A percentile compares a stretch with the other conserved stretches of the same genome.
Conservation (phyloP, 192 early-diverging fungal species). For the Chytriomyces sp. region DNA sequence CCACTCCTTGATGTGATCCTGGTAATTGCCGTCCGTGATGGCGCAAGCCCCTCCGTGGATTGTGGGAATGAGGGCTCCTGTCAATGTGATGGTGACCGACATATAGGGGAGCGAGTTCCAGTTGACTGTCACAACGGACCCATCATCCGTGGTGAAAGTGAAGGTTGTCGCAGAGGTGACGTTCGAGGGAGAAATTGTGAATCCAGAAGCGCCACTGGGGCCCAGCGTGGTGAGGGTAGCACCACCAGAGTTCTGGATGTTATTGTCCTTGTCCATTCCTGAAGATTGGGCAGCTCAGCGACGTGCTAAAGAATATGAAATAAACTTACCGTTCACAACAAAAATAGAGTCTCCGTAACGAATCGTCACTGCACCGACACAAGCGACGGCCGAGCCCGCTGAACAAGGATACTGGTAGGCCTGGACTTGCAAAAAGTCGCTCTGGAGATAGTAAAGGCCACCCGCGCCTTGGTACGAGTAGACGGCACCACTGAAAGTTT, state of each 20-base stretch:
- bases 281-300: too few species aligned
- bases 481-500: neutral
- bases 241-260: too few species aligned
- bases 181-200: too few species aligned
- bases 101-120: neutral
- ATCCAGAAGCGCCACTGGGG: too few species aligned
- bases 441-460: neutral
- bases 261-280: too few species aligned
- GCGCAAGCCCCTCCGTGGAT: neutral
- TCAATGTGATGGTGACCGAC: neutral
- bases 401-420: conserved; percentile 2
- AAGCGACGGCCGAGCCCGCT: neutral
- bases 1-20: neutral
- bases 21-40: neutral
- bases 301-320: too few species aligned
- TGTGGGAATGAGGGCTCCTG: too few species aligned
- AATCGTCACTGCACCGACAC: neutral
- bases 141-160: neutral
- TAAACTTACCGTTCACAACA: too few species aligned
- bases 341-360: conserved; percentile 3
- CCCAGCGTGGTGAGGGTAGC: too few species aligned
- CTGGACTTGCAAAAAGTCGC: neutral
- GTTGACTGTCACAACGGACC: neutral
- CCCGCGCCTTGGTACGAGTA: neutral
- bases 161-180: neutral